These are phyloP conservation scores for Neopestalotiopsis rosae DNA, from an alignment of 2,329 filamentous ascomycete species.

Conservation along the genomic window DNA sequence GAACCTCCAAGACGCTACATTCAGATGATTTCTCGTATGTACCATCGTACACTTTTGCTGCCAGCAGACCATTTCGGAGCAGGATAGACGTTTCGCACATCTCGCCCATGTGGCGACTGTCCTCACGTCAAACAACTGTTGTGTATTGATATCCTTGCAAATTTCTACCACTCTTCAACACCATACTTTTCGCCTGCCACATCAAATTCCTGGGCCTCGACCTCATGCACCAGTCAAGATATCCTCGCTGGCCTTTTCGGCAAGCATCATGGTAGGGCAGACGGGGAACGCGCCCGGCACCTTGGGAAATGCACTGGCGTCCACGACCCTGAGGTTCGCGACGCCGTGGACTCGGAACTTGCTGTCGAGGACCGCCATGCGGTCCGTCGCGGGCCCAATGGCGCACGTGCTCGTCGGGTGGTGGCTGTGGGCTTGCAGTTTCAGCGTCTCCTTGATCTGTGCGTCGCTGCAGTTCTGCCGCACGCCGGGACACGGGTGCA, in stretches of 20 bases:
- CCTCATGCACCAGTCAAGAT: constrained; percentile 19
- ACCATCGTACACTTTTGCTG: too few relatives aligned
- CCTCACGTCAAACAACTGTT: too few relatives aligned
- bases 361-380: constrained; percentile 55
- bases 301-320: constrained; percentile 55
- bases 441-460: constrained; percentile 29
- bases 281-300: constrained; percentile 43
- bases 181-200: too few relatives aligned
- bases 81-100: too few relatives aligned
- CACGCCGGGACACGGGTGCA: constrained; percentile 26
- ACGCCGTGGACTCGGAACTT: constrained; percentile 58
- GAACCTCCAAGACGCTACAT: too few relatives aligned
- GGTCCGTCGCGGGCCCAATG: constrained; percentile 47
- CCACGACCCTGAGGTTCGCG: constrained; percentile 56
- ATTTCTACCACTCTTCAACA: not conserved
- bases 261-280: constrained; percentile 24
- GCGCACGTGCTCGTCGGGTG: constrained; percentile 28
- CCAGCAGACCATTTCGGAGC: too few relatives aligned
- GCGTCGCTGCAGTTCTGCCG: constrained; percentile 24
- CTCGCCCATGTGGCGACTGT: too few relatives aligned
- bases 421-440: constrained; percentile 29
- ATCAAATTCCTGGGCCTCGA: not conserved
- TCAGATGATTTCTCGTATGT: too few relatives aligned
- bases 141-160: constrained; percentile 32
- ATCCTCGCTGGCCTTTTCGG: constrained; percentile 24